A percentile compares a stretch with the other conserved stretches of the same genome.
phyloP scores from a whole-genome alignment of 306 rosid genomes.

The Albizia julibrissin region DNA sequence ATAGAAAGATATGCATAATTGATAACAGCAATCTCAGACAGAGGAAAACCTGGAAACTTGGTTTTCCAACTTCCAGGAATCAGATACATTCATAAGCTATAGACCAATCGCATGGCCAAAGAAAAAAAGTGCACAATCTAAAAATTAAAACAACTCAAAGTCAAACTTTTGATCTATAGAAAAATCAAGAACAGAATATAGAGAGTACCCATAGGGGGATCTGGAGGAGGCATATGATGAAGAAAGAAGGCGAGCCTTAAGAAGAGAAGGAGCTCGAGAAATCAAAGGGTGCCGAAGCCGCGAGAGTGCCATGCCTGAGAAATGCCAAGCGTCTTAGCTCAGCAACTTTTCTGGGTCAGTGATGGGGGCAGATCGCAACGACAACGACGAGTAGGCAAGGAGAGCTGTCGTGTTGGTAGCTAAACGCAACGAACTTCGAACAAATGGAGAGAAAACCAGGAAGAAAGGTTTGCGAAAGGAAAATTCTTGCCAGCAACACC shows the following conservation, averaged over 20 bases:
- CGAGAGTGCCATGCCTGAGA: slow-evolving; percentile 66
- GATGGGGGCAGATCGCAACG: slow-evolving; percentile 12
- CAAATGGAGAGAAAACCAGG: not conserved
- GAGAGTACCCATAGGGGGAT: slow-evolving; percentile 59
- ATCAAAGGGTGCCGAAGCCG: slow-evolving; percentile 83
- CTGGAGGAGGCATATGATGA: slow-evolving; percentile 52
- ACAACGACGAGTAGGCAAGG: not conserved
- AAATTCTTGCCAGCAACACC: not conserved
- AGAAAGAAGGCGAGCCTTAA: slow-evolving; percentile 61
- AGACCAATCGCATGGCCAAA: not conserved
- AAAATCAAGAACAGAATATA: not conserved
- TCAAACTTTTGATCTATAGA: not conserved
- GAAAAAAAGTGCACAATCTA: not conserved
- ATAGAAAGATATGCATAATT: not conserved
- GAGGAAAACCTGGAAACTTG: not conserved
- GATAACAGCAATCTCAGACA: not conserved
- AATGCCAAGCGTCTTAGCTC: not conserved
- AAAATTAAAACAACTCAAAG: not conserved
- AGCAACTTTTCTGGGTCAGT: not conserved
- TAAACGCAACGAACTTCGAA: not conserved
- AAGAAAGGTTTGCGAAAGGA: not conserved
- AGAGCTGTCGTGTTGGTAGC: not conserved
- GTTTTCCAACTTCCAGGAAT: not conserved
- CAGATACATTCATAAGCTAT: not conserved
- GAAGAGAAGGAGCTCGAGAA: slow-evolving; percentile 53